Base-by-base conservation (phyloP, 2,329 filamentous ascomycete species). In the Botrytis elliptica region DNA sequence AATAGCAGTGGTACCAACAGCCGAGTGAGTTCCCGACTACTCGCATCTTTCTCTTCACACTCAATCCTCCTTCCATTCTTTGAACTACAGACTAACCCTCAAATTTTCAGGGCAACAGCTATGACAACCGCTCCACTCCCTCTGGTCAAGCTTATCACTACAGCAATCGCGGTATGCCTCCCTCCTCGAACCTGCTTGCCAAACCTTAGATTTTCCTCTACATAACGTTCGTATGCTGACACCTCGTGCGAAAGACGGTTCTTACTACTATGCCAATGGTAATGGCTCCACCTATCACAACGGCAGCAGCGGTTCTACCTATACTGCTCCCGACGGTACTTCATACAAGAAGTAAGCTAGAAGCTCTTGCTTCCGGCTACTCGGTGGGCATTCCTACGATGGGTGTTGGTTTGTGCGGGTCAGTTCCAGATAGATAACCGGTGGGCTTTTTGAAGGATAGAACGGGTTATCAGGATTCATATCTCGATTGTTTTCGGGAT, bases 241-340 rank as follows among this genome's bases (percentile, higher is more conserved):
- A 55, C 9, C 18, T 71, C 9, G 74, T 8, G 16, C 14, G 4
- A 49, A 59, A 72, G 44, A 92, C 77, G 90, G 90, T 55, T 92
- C 89, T 1, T 93, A 93, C 85, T 92, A 93, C 84, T 93, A 93
- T 83, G 88, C 86, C 80, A 93, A 93, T 83, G 83, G 89, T 64
- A 87, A 91, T 76, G 89, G 90, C 22, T 91, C 88, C 79, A 91
- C 88, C 57, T 93, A 93, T 83, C 83, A 92, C 85, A 91, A 92
- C 82, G 82, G 85, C 77, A 89, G 90, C 63, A 80, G 81, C 85
- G 33, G 59, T 8, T 64, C 88, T 38, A 89, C 82, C 29, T 93
- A 93, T 82, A 93, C 88, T 29, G 77, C 88, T 16, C 82, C 90
- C 10, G 83, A 84, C 73, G 87, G 86, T 57, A 46, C 77, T 68